phyloP scores from a whole-genome alignment of 768 basidiomycete species.

The Termitomyces sp. region DNA sequence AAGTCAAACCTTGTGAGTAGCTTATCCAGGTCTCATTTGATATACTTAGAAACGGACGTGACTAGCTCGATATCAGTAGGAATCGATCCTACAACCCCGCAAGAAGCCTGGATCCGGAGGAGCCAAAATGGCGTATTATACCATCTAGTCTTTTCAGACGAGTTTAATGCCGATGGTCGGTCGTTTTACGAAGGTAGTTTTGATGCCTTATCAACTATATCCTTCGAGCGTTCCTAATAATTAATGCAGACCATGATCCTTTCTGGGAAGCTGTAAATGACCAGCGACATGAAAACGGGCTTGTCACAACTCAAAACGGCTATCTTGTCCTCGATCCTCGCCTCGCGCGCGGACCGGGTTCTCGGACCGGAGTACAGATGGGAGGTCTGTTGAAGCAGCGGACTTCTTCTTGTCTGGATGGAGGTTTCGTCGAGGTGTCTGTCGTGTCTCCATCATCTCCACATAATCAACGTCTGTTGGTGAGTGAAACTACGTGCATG shows the following conservation, averaged over 20 bases:
- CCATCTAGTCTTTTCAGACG: slow-evolving; percentile 55
- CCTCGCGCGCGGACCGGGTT: neutral
- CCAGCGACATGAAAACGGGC: neutral
- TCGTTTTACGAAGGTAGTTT: slow-evolving; percentile 8
- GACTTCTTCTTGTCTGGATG: slow-evolving; percentile 13
- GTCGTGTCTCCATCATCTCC: neutral
- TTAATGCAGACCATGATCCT: slow-evolving; percentile 8
- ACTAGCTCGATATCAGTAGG: neutral
- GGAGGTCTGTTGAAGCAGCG: slow-evolving; percentile 3
- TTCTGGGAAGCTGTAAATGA: slow-evolving; percentile 10
- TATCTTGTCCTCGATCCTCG: neutral
- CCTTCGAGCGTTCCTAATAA: neutral
- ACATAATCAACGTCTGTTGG: neutral
- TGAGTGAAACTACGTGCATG: neutral
- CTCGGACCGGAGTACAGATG: neutral
- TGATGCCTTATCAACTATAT: neutral
- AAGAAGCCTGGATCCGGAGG: slow-evolving; percentile 3
- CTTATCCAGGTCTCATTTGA: neutral
- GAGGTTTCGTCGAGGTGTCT: slow-evolving; percentile 19
- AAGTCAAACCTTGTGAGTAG: slow-evolving; percentile 30
- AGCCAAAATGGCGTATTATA: slow-evolving; percentile 52
- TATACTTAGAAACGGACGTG: neutral
- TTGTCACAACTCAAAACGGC: slow-evolving; percentile 9
- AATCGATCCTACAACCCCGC: slow-evolving; percentile 15
- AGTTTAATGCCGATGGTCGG: slow-evolving; percentile 53